Percentiles rank a stretch among this genome's conserved stretches.
Evolutionary conservation across 495 filamentous ascomycete genomes (phyloP).

Genomic region (Aspergillus incahuasiensis): DNA sequence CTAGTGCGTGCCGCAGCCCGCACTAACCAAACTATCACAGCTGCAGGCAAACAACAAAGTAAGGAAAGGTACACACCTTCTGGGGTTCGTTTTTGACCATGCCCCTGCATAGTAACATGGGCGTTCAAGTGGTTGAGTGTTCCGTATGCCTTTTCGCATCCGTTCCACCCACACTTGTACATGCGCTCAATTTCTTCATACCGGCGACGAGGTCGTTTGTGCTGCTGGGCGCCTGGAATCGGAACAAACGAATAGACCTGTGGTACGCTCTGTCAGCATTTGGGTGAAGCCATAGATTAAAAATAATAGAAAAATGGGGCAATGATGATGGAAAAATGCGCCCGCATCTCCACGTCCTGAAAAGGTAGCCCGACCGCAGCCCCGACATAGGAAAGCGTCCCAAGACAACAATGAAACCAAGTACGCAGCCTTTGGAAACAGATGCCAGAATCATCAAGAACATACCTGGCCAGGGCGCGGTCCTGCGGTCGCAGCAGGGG

Average conservation of each 20-base stretch:
- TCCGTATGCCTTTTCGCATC: slow-evolving; percentile 96
- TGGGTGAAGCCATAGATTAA: too few relatives aligned
- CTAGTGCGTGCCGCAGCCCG: slow-evolving; percentile 34
- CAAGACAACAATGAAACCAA: slow-evolving; percentile 32
- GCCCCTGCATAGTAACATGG: slow-evolving; percentile 96
- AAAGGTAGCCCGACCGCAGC: slow-evolving; percentile 16
- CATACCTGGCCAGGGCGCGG: slow-evolving; percentile 70
- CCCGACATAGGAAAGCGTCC: slow-evolving; percentile 21
- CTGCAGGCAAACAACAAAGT: slow-evolving; percentile 20
- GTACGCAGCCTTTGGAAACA: slow-evolving; percentile 28
- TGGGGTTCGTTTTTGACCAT: slow-evolving; percentile 86
- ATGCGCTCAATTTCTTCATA: slow-evolving; percentile 99
- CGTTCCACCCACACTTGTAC: slow-evolving; percentile 99
- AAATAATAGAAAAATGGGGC: slow-evolving; percentile 8
- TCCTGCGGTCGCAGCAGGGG: slow-evolving; percentile 55
- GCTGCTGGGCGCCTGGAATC: slow-evolving; percentile 94
- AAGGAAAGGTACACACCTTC: slow-evolving; percentile 66
- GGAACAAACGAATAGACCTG: slow-evolving; percentile 98
- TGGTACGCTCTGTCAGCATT: slow-evolving; percentile 21
- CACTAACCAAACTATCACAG: slow-evolving; percentile 38
- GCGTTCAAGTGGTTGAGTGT: slow-evolving; percentile 96
- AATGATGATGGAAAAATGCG: slow-evolving; percentile 23
- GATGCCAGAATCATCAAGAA: slow-evolving; percentile 41
- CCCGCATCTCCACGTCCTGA: slow-evolving; percentile 32
- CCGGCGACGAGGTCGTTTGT: slow-evolving; percentile 88